phyloP scores from a whole-genome alignment of 2,329 filamentous ascomycete species.

The Clarireedia paspali region DNA sequence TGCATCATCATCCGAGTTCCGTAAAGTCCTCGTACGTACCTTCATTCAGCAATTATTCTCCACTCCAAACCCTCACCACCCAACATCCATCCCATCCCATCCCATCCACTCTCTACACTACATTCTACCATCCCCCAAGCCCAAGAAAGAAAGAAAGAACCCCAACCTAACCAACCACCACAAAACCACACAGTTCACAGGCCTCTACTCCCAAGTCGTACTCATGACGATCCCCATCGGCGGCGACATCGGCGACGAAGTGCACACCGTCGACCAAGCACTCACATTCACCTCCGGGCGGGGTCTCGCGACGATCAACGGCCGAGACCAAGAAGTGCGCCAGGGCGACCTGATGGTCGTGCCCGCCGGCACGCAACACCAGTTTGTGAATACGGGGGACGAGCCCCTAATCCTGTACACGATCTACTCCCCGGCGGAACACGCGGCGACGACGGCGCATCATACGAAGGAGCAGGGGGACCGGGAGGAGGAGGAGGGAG shows the following conservation, averaged over 20 bases:
- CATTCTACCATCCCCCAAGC: too few relatives aligned
- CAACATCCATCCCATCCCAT: too few relatives aligned
- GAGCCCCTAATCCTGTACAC: constrained; percentile 54
- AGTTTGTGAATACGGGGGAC: constrained; percentile 55
- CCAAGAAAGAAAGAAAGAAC: too few relatives aligned
- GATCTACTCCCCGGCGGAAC: constrained; percentile 56
- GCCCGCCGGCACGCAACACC: constrained; percentile 57
- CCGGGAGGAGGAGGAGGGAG: constrained; percentile 51
- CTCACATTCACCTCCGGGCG: constrained; percentile 55
- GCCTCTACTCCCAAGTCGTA: constrained; percentile 54
- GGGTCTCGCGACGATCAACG: constrained; percentile 50
- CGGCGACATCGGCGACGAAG: constrained; percentile 61
- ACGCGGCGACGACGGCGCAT: constrained; percentile 51
- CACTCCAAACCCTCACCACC: background rate
- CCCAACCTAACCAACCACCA: background rate
- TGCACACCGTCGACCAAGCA: constrained; percentile 57
- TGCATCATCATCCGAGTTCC: constrained; percentile 47
- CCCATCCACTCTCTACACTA: background rate
- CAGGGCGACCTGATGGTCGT: constrained; percentile 42
- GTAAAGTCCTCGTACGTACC: constrained; percentile 42
- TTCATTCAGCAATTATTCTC: background rate
- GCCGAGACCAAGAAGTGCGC: constrained; percentile 44
- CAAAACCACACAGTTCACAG: constrained; percentile 38
- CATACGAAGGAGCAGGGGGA: constrained; percentile 57
- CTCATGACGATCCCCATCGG: constrained; percentile 57